Percentiles rank a stretch among this genome's conserved stretches.
These are phyloP conservation scores for Ramichloridium luteum DNA, from an alignment of 2,329 filamentous ascomycete genomes.

Conservation along the genomic window DNA sequence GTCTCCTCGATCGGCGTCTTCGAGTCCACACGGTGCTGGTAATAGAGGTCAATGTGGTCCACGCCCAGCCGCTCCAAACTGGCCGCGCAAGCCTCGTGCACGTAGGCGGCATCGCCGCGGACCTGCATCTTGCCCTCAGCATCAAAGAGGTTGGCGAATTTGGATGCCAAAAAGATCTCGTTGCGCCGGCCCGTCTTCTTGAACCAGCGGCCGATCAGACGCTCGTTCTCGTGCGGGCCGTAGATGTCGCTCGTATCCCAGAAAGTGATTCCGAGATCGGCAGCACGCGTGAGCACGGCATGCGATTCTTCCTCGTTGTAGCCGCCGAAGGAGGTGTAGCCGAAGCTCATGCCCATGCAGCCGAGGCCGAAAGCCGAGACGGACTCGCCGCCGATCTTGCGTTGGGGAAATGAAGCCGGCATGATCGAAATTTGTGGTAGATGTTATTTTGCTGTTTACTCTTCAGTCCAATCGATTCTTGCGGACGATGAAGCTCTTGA, in stretches of 20 bases:
- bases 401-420: constrained; percentile 25
- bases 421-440: too few species aligned
- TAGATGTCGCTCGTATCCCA: constrained; percentile 23
- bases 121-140: constrained; percentile 15
- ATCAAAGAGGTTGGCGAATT: constrained; percentile 23
- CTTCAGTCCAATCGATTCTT: too few species aligned
- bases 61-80: constrained; percentile 28
- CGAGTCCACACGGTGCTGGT: constrained; percentile 33
- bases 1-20: constrained; percentile 35
- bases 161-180: constrained; percentile 31
- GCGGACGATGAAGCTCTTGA: too few species aligned
- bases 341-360: constrained; percentile 27
- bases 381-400: constrained; percentile 29
- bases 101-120: constrained; percentile 28
- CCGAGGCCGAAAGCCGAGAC: constrained; percentile 24
- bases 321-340: constrained; percentile 22
- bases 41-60: constrained; percentile 32
- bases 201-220: constrained; percentile 30
- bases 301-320: constrained; percentile 18
- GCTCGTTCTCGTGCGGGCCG: constrained; percentile 22
- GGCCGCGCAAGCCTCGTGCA: constrained; percentile 24
- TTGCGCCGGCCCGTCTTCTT: constrained; percentile 27
- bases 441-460: too few species aligned
- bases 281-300: constrained; percentile 17
- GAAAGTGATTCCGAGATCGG: constrained; percentile 20